Conservation (phyloP, 768 basidiomycete genomes). For the Lactifluus hygrophoroides region DNA sequence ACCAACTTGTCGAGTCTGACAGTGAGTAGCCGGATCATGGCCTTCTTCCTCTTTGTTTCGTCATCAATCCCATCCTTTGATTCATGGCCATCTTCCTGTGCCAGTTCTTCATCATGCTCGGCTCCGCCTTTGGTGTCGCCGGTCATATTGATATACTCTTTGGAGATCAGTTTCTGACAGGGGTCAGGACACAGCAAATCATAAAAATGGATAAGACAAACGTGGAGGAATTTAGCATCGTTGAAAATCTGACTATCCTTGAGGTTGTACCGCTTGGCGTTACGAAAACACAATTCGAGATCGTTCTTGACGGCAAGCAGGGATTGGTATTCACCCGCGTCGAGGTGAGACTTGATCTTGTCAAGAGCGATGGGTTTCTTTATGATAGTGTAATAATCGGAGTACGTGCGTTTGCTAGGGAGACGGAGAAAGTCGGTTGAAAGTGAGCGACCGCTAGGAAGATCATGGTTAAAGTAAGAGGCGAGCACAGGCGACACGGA, state of each 20-base stretch:
- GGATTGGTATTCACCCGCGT: conserved; percentile 47
- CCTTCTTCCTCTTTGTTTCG: conserved; percentile 44
- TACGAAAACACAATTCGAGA: conserved; percentile 70
- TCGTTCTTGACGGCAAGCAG: conserved; percentile 61
- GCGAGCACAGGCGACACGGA: conserved; percentile 22
- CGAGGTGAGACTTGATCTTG: conserved; percentile 78
- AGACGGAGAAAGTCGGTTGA: conserved; percentile 59
- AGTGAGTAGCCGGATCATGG: conserved; percentile 58
- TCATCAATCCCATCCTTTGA: conserved; percentile 38
- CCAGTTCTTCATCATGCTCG: conserved; percentile 26
- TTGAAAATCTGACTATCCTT: conserved; percentile 70
- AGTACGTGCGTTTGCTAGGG: conserved; percentile 63
- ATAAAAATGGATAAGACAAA: conserved; percentile 31
- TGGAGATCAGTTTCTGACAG: conserved; percentile 38
- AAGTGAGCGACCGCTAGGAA: conserved; percentile 50
- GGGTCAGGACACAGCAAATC: conserved; percentile 1
- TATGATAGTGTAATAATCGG: conserved; percentile 83
- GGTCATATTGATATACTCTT: conserved; percentile 39
- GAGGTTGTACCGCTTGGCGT: conserved; percentile 77
- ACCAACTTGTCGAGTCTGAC: conserved; percentile 62
- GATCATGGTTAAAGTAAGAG: conserved; percentile 23
- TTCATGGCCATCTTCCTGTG: conserved; percentile 29
- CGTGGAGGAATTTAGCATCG: conserved; percentile 77
- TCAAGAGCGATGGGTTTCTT: conserved; percentile 77
- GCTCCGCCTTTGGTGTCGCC: conserved; percentile 36